Evolutionary conservation across 176 grass and related monocot species (phyloP).

Genomic region (Oryza nivara): DNA sequence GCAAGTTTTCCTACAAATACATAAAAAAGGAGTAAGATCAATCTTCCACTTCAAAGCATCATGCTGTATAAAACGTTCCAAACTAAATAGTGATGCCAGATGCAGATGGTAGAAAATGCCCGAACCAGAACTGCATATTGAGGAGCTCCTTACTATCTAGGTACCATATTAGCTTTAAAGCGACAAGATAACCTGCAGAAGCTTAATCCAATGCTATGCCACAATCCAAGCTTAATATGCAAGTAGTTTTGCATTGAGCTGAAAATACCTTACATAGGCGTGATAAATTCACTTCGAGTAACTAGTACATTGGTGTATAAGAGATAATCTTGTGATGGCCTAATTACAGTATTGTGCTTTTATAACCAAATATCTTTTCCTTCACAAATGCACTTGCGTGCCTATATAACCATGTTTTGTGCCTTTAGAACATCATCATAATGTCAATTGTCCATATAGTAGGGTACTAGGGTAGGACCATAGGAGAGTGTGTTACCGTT

Average conservation of each 20-base stretch:
- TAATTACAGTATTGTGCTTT: no score
- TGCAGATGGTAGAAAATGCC: not conserved
- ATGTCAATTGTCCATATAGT: no score
- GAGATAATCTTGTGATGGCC: no score
- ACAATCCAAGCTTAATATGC: not conserved
- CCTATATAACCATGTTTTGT: not conserved
- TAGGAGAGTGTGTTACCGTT: no score
- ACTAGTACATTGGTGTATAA: not conserved
- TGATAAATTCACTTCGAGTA: not conserved
- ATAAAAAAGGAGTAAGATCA: constrained; percentile 16
- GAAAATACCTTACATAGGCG: not conserved
- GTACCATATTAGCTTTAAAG: not conserved
- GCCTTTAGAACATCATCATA: no score
- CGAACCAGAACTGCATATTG: not conserved
- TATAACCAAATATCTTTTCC: not conserved
- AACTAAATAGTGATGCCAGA: not conserved
- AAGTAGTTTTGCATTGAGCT: not conserved
- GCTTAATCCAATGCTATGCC: not conserved
- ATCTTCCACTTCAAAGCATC: constrained; percentile 14
- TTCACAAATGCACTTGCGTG: no score
- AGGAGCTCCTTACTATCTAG: not conserved
- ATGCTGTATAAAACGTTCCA: not conserved
- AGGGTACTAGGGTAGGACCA: no score
- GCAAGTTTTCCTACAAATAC: constrained; percentile 89
- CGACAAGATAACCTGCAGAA: not conserved